Evolutionary conservation across 352 stramenopile genomes (phyloP).

Genomic region (Phytopythium montanum): DNA sequence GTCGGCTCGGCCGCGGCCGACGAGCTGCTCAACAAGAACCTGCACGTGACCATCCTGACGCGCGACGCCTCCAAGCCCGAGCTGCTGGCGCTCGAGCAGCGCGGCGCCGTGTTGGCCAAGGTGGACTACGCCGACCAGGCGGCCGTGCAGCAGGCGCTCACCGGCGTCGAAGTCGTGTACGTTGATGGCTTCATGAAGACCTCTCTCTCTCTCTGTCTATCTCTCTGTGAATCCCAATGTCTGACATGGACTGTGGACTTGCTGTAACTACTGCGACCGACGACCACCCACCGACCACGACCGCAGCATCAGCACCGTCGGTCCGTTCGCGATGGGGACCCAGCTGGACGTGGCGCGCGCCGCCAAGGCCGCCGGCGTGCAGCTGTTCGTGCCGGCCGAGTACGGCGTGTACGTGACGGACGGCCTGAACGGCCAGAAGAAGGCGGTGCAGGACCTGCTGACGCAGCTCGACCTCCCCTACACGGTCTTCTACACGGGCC

Average conservation of each 20-base stretch:
- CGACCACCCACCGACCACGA: too few relatives aligned
- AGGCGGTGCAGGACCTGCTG: conserved; percentile 17
- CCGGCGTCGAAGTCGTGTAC: conserved; percentile 4
- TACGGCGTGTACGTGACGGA: conserved; percentile 14
- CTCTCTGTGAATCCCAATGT: too few relatives aligned
- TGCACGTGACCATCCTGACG: conserved; percentile 20
- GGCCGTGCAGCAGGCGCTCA: conserved; percentile 17
- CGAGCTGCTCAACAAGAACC: conserved; percentile 26
- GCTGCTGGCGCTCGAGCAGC: conserved; percentile 23
- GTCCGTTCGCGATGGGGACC: too few relatives aligned
- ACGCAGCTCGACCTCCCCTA: too few relatives aligned
- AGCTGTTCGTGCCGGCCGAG: conserved; percentile 24
- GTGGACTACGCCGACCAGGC: conserved; percentile 19
- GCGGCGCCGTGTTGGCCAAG: conserved; percentile 16
- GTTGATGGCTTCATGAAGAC: too few relatives aligned
- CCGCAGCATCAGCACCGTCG: too few relatives aligned
- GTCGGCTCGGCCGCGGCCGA: conserved; percentile 18
- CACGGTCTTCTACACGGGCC: too few relatives aligned
- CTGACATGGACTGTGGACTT: too few relatives aligned
- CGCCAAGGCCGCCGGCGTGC: too few relatives aligned
- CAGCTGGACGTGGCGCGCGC: too few relatives aligned
- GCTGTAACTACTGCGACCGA: too few relatives aligned
- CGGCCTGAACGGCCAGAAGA: conserved; percentile 15
- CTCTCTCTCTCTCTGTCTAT: too few relatives aligned
- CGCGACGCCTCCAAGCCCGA: conserved; percentile 17